Conservation (phyloP, 371 early-diverging fungal genomes). For the Actinomucor elegans region DNA sequence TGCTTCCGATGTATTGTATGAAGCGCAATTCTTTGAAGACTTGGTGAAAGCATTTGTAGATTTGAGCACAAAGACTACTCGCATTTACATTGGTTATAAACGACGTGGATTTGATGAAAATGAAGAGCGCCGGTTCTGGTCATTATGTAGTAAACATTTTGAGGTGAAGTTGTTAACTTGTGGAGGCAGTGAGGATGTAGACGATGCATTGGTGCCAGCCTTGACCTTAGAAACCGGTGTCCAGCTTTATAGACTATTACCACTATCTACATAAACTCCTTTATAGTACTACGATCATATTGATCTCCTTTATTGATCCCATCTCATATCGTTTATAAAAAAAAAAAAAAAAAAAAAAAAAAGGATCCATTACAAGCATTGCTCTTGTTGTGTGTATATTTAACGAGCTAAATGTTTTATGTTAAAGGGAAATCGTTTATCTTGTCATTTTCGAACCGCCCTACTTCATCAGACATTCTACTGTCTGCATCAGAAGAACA, state of each 20-base stretch:
- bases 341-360: background rate
- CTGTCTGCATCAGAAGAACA: too few relatives aligned
- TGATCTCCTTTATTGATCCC: conserved; percentile 3
- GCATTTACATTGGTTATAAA: conserved; percentile 63
- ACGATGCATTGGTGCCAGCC: conserved; percentile 26
- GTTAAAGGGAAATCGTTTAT: conserved; percentile 36
- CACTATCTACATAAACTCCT: too few relatives aligned
- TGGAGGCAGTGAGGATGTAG: conserved; percentile 13
- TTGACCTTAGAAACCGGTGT: conserved; percentile 29
- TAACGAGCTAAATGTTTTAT: conserved; percentile 35
- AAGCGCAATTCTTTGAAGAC: conserved; percentile 45
- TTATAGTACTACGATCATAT: too few relatives aligned
- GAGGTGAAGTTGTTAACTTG: conserved; percentile 15
- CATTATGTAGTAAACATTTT: conserved; percentile 28
- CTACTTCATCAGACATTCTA: too few relatives aligned
- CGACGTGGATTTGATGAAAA: conserved; percentile 41
- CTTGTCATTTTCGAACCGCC: conserved; percentile 19
- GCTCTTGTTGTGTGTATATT: background rate
- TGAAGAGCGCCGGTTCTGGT: conserved; percentile 51
- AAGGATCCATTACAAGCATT: too few relatives aligned
- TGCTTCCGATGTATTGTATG: conserved; percentile 65
- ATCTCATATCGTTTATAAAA: background rate
- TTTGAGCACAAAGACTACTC: conserved; percentile 38
- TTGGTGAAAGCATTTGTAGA: conserved; percentile 50
- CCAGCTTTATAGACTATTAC: conserved; percentile 44